A percentile compares a stretch with the other conserved stretches of the same genome.
Conservation (phyloP, 768 basidiomycete species). For the Sistotremastrum niveocremeum region DNA sequence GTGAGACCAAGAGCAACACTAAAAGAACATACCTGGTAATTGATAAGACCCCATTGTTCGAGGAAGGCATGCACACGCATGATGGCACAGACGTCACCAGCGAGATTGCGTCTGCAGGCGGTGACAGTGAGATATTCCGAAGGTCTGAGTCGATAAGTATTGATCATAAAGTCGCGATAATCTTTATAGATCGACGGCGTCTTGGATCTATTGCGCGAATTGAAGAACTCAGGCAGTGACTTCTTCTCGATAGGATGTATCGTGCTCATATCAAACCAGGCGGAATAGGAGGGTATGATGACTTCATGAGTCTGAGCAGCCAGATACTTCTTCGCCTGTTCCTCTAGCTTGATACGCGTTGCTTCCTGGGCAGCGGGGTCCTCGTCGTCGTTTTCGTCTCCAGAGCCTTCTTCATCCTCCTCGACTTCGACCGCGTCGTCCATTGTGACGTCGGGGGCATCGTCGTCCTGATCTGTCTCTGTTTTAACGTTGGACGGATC, state of each 20-base stretch:
- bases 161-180: constrained; percentile 99
- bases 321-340: constrained; percentile 86
- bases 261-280: constrained; percentile 95
- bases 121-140: constrained; percentile 95
- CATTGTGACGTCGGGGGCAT: constrained; percentile 69
- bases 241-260: constrained; percentile 87
- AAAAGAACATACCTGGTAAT: constrained; percentile 71
- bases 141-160: constrained; percentile 90
- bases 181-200: constrained; percentile 97
- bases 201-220: constrained; percentile 85
- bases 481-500: constrained; percentile 15
- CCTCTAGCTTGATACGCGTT: constrained; percentile 64
- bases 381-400: constrained; percentile 73
- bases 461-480: constrained; percentile 42
- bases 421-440: constrained; percentile 37
- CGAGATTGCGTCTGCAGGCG: constrained; percentile 88
- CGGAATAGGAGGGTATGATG: constrained; percentile 91
- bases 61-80: constrained; percentile 99
- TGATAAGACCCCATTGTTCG: constrained; percentile 97
- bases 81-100: constrained; percentile 95
- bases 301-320: constrained; percentile 96
- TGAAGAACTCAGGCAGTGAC: constrained; percentile 96
- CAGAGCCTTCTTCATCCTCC: constrained; percentile 67
- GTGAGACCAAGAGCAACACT: not conserved
- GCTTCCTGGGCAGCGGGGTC: constrained; percentile 77